phyloP scores from a whole-genome alignment of 2,329 filamentous ascomycete genomes.

The Verticillium klebahnii region DNA sequence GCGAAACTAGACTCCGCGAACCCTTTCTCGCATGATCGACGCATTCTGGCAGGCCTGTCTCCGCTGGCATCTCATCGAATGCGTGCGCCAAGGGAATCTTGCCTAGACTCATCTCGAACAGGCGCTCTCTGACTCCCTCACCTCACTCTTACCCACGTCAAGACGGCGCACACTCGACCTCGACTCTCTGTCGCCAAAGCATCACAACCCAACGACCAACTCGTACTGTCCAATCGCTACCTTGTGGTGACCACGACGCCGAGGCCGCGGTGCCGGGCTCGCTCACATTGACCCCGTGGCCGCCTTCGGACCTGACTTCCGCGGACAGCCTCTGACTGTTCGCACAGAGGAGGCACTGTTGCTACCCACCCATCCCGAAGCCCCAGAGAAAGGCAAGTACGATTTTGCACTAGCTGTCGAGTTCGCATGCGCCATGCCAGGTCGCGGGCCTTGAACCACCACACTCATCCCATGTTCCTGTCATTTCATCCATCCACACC shows the following conservation, averaged over 20 bases:
- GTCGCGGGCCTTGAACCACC: background rate
- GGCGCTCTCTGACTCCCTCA: background rate
- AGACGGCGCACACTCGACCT: no score
- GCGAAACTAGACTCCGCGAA: background rate
- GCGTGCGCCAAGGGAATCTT: no score
- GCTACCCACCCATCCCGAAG: background rate
- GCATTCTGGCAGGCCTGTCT: background rate
- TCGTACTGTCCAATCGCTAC: background rate
- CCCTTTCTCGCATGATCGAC: background rate
- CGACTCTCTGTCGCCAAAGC: background rate
- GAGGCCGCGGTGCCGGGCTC: background rate
- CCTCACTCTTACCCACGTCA: background rate
- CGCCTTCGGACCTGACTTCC: background rate
- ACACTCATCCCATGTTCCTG: slow-evolving; percentile 13
- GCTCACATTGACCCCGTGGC: background rate
- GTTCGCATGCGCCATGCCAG: background rate
- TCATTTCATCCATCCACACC: slow-evolving; percentile 10
- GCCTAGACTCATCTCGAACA: background rate
- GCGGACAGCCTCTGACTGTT: background rate
- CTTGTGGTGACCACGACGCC: background rate
- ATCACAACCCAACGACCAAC: background rate
- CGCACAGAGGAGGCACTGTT: background rate
- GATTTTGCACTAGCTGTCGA: background rate
- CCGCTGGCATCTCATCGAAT: no score
- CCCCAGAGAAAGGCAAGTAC: background rate